Evolutionary conservation across 352 stramenopile genomes (phyloP).

Genomic region (Phytophthora rubi): DNA sequence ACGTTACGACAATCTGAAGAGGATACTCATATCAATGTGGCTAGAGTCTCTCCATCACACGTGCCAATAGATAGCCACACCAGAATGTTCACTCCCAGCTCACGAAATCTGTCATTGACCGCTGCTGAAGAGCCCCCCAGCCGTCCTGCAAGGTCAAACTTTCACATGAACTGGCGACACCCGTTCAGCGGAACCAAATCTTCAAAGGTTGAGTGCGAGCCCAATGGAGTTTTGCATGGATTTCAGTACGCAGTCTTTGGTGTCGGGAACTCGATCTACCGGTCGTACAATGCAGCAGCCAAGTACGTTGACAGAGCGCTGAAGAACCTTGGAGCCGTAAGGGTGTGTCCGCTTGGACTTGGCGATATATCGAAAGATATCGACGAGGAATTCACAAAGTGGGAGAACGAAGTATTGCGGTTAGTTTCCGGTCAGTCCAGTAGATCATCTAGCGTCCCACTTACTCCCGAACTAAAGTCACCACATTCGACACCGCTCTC

Average conservation of each 20-base stretch:
- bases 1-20: neutral
- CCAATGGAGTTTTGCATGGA: conserved; percentile 45
- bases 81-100: conserved; percentile 1
- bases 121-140: neutral
- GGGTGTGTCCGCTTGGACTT: conserved; percentile 81
- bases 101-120: neutral
- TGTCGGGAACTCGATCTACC: conserved; percentile 94
- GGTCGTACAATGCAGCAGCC: conserved; percentile 95
- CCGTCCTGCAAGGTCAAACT: neutral
- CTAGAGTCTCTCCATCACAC: neutral
- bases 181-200: neutral
- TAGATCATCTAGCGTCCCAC: neutral
- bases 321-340: conserved; percentile 73
- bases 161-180: conserved; percentile 6
- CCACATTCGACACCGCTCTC: neutral
- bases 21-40: neutral
- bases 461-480: neutral
- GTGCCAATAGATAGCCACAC: neutral
- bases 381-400: conserved; percentile 65
- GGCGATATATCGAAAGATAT: conserved; percentile 93
- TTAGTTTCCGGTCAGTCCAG: conserved; percentile 12
- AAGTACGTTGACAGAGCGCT: conserved; percentile 91
- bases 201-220: conserved; percentile 6
- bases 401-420: conserved; percentile 59
- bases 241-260: conserved; percentile 94